Evolutionary conservation across 495 filamentous ascomycete genomes (phyloP), one percentile per base, ranked within the genome.

Genomic region (Geoglossum glabrum): DNA sequence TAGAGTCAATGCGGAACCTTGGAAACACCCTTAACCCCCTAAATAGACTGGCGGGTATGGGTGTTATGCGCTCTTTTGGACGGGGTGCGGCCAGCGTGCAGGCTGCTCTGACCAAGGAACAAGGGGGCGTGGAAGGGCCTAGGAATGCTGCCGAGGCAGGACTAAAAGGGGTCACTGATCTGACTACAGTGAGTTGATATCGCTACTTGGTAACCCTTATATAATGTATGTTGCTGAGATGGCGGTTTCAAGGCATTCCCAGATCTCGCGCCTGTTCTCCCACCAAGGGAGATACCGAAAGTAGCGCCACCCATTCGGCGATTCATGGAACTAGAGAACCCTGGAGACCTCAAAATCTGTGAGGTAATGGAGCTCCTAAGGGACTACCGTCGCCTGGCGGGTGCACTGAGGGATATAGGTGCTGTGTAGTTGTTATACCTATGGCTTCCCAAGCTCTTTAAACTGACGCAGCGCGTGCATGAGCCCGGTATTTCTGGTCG

Each of bases 321-420:
- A 54, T 96, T 96, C 69, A 75, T 96, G 67, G 86, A 90, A 54
- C 68, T 83, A 36, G 75, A 85, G 64, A 81, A 85, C 68, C 83
- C 82, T 8, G 77, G 77, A 7, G 90, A 97, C 57, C 69, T 99
- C 47, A 83, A 75, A 56, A 68, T 97, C 50, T 81, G 82, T 21
- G 92, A 99, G 64, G 82, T 96, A 43, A 70, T 85, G 40, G 81
- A 86, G 58, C 65, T 99, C 60, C 69, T 99, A 55, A 79, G 79
- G 62, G 92, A 96, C 69, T 99, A 97, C 67, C 82, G 89, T 61
- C 73, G 90, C 52, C 70, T 99, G 13, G 87, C 86, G 8, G 74
- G 71, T 21, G 83, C 78, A 26, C 68, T 89, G 66, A 78, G 76
- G 65, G 75, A 79, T 57, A 68, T 77, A 66, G 77, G 78, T 3